phyloP scores from a whole-genome alignment of 1,284 basidiomycete genomes.

The Puccinia hordei region DNA sequence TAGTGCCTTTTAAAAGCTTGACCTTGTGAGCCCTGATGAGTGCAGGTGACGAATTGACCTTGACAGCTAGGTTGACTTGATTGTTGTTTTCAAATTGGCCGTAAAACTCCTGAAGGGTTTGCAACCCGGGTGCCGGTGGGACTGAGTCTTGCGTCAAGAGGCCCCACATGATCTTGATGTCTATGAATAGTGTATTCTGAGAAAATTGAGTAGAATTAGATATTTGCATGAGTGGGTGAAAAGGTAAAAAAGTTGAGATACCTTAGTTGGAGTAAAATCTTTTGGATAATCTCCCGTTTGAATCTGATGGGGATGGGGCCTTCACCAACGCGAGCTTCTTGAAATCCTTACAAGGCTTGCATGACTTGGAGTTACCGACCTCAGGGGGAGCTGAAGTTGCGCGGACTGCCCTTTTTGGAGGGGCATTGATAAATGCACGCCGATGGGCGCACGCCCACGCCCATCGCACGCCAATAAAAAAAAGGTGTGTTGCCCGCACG shows the following conservation, averaged over 20 bases:
- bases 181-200: slow-evolving; percentile 27
- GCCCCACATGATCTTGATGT: too few species aligned
- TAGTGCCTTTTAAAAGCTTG: neutral
- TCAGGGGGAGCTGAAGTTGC: too few species aligned
- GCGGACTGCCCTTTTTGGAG: too few species aligned
- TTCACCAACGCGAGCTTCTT: neutral
- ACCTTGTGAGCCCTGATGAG: neutral
- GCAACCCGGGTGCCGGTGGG: neutral
- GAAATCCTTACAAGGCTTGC: neutral
- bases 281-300: slow-evolving; percentile 1
- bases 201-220: too few species aligned
- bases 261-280: slow-evolving; percentile 5
- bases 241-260: neutral
- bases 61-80: slow-evolving; percentile 18
- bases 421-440: too few species aligned
- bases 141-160: slow-evolving; percentile 28
- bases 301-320: slow-evolving; percentile 16
- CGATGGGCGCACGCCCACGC: too few species aligned
- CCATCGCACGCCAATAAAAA: too few species aligned
- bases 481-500: too few species aligned
- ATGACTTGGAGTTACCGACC: too few species aligned
- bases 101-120: slow-evolving; percentile 30
- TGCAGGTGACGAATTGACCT: neutral
- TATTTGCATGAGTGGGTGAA: too few species aligned
- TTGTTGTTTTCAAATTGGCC: neutral